These are phyloP conservation scores for Ploettnerulaceae sp. DNA, from an alignment of 2,329 filamentous ascomycete species.

Conservation along the genomic window DNA sequence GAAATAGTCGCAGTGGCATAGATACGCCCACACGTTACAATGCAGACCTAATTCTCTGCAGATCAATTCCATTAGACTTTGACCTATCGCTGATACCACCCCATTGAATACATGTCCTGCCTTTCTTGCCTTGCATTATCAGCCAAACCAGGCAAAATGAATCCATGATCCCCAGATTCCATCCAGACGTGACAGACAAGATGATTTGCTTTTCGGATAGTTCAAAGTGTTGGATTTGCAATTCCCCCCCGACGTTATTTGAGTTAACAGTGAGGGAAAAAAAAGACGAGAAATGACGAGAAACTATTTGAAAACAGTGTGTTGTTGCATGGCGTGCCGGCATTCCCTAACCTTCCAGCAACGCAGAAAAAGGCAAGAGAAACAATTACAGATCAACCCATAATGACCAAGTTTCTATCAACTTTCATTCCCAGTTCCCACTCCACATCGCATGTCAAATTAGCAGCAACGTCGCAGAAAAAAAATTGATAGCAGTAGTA, in stretches of 20 bases:
- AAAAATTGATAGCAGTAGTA: constrained; percentile 26
- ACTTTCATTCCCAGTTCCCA: constrained; percentile 7
- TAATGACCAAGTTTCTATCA: constrained; percentile 7
- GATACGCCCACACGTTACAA: background rate
- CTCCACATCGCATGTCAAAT: background rate
- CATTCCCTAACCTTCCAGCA: background rate
- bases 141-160: background rate
- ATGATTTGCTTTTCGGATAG: constrained; percentile 1
- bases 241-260: background rate
- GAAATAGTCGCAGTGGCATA: too few species aligned
- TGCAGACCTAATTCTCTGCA: background rate
- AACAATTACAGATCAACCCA: constrained; percentile 11
- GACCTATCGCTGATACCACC: background rate
- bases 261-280: background rate
- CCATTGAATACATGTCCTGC: background rate
- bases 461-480: constrained; percentile 8
- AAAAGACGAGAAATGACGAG: background rate
- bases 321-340: background rate
- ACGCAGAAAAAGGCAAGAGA: background rate
- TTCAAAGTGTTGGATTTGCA: background rate
- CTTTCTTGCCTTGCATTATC: background rate
- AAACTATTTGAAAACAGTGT: constrained; percentile 10
- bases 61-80: constrained; percentile 1
- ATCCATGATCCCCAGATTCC: background rate
- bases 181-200: constrained; percentile 6